Percentiles rank a stretch among this genome's conserved stretches.
These are phyloP conservation scores for Calocybe gangraenosa DNA, from an alignment of 768 basidiomycete species.

Conservation along the genomic window DNA sequence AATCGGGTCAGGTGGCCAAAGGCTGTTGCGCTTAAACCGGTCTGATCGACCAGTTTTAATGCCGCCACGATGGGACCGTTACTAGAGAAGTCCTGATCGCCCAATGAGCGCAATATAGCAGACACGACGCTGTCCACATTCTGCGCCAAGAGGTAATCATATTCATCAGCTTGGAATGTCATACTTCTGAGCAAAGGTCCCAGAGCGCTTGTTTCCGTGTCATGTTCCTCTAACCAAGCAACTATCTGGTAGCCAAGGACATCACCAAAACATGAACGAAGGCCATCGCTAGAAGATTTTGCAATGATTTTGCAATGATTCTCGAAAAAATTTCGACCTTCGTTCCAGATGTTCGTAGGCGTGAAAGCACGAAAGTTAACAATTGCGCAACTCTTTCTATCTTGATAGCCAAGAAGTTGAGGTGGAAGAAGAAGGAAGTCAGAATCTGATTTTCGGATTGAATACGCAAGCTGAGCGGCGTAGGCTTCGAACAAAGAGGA, in stretches of 20 bases:
- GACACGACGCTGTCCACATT: slow-evolving; percentile 55
- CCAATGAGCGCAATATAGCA: slow-evolving; percentile 57
- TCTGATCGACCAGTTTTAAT: slow-evolving; percentile 33
- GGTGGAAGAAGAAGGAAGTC: slow-evolving; percentile 66
- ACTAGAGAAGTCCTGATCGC: slow-evolving; percentile 60
- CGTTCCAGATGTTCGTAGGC: slow-evolving; percentile 57
- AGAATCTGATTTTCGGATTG: slow-evolving; percentile 46
- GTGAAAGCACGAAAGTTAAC: slow-evolving; percentile 65
- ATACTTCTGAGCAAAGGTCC: slow-evolving; percentile 30
- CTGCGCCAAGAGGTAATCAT: slow-evolving; percentile 31
- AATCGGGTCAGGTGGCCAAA: slow-evolving; percentile 53
- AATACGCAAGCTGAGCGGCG: slow-evolving; percentile 69
- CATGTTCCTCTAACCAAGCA: slow-evolving; percentile 34
- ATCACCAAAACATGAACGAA: slow-evolving; percentile 62
- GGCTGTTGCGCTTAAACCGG: slow-evolving; percentile 31
- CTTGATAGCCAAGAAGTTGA: slow-evolving; percentile 70
- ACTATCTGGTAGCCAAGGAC: slow-evolving; percentile 62
- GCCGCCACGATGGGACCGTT: slow-evolving; percentile 45
- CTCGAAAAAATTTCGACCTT: slow-evolving; percentile 41
- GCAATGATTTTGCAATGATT: slow-evolving; percentile 61
- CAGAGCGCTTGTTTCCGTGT: slow-evolving; percentile 23
- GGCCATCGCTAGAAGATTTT: slow-evolving; percentile 44
- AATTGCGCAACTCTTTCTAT: slow-evolving; percentile 61
- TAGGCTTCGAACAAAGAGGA: slow-evolving; percentile 74
- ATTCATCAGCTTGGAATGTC: slow-evolving; percentile 26